Evolutionary conservation across 202 grass and related monocot species (phyloP).

Genomic region (Bolboschoenoplectus hybrid): DNA sequence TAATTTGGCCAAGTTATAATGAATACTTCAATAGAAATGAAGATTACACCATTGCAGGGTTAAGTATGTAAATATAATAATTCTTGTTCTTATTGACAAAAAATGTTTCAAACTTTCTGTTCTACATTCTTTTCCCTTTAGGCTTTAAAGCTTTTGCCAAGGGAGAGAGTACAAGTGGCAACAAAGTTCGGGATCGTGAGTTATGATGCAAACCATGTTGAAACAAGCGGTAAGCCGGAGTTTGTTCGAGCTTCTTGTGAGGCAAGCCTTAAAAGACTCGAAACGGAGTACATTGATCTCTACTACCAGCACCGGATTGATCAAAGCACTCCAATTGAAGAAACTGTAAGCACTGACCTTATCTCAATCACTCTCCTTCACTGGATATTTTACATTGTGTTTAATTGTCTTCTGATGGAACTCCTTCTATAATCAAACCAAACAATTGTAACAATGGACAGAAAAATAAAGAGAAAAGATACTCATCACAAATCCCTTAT

Average conservation of each 20-base stretch:
- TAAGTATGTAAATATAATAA: neutral
- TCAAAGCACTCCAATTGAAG: constrained; percentile 64
- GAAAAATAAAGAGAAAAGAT: neutral
- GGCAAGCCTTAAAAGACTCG: constrained; percentile 61
- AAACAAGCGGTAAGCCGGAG: constrained; percentile 51
- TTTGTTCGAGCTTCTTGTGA: constrained; percentile 66
- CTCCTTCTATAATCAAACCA: neutral
- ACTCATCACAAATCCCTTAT: neutral
- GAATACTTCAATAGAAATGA: neutral
- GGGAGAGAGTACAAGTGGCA: constrained; percentile 66
- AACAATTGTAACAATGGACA: neutral
- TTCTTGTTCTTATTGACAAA: neutral
- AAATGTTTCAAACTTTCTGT: neutral
- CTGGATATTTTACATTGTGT: constrained; percentile 21
- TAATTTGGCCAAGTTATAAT: neutral
- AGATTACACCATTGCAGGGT: neutral
- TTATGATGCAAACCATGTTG: constrained; percentile 40
- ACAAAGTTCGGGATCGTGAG: constrained; percentile 72
- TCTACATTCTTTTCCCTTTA: neutral
- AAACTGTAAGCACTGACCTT: constrained; percentile 59
- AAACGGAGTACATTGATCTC: constrained; percentile 72
- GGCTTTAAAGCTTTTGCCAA: constrained; percentile 61
- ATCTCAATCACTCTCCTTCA: constrained; percentile 1
- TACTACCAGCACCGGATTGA: constrained; percentile 82
- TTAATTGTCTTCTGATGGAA: neutral